These are phyloP conservation scores for Nothophoma quercina DNA, from an alignment of 2,329 filamentous ascomycete genomes.

Conservation along the genomic window DNA sequence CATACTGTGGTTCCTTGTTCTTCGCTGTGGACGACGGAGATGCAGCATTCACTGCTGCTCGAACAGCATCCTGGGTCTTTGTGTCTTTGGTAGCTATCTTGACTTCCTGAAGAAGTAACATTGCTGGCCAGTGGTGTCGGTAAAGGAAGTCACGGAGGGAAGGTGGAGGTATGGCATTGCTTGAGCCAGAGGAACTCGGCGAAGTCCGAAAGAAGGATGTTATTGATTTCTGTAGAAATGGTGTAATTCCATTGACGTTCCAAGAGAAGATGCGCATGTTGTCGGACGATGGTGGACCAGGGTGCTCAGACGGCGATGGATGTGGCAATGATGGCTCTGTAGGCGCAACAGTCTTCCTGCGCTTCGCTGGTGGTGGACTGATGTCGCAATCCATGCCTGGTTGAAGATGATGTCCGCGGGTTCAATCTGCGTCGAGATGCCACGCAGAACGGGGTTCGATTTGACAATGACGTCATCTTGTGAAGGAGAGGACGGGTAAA, in stretches of 20 bases:
- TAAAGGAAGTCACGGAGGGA: slow-evolving; percentile 47
- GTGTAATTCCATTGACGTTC: slow-evolving; percentile 59
- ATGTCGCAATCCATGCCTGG: too few species aligned
- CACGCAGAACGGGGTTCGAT: too few species aligned
- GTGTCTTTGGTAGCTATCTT: slow-evolving; percentile 55
- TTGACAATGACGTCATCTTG: neutral
- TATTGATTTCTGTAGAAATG: slow-evolving; percentile 53
- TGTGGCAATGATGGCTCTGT: neutral
- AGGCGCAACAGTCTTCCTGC: neutral
- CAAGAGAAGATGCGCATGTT: slow-evolving; percentile 54
- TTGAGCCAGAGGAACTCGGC: neutral
- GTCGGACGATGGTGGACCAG: slow-evolving; percentile 1
- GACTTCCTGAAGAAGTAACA: slow-evolving; percentile 60
- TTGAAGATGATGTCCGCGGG: too few species aligned
- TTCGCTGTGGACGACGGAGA: neutral
- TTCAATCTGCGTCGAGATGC: too few species aligned
- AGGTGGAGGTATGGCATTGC: neutral
- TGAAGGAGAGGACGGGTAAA: too few species aligned
- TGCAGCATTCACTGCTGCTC: slow-evolving; percentile 45
- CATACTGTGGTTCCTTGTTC: slow-evolving; percentile 48
- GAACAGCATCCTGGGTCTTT: slow-evolving; percentile 51
- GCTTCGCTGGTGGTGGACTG: too few species aligned
- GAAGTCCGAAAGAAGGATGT: slow-evolving; percentile 48
- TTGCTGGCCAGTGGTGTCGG: slow-evolving; percentile 54
- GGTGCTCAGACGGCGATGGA: neutral